Conservation (phyloP, 2,329 filamentous ascomycete genomes). For the Pestalotiopsis fici region DNA sequence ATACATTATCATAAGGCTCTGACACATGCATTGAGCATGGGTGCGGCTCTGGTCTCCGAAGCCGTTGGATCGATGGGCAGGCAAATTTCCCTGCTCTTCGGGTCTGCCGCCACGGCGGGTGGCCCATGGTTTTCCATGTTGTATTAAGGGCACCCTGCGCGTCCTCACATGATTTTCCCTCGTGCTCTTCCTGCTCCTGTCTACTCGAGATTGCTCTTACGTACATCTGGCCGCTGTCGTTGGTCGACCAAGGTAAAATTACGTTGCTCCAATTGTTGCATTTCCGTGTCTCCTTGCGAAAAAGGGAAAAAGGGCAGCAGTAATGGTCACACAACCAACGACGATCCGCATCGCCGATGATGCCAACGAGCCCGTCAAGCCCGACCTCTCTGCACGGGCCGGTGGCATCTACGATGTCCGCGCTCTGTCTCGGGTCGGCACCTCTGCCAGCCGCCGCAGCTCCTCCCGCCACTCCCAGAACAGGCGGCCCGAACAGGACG, state of each 20-base stretch:
- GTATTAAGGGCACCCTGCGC: not conserved
- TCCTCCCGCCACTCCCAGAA: constrained; percentile 23
- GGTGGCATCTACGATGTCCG: constrained; percentile 30
- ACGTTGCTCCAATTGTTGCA: not conserved
- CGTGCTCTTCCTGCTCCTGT: not conserved
- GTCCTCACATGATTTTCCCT: not conserved
- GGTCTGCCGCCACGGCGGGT: not conserved
- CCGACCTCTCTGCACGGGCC: constrained; percentile 13
- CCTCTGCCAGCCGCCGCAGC: constrained; percentile 19
- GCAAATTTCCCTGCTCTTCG: not conserved
- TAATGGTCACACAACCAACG: constrained; percentile 21
- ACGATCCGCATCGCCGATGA: constrained; percentile 30
- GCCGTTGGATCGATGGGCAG: not conserved
- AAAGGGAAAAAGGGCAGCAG: not conserved
- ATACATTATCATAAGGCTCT: not conserved
- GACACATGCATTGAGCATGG: not conserved
- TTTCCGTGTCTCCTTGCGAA: not conserved
- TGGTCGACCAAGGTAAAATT: constrained; percentile 1
- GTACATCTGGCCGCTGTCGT: not conserved
- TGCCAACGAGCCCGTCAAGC: constrained; percentile 20
- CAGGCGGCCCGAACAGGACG: constrained; percentile 19
- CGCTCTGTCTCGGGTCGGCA: constrained; percentile 22
- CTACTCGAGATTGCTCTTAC: not conserved
- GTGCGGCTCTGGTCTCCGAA: not conserved
- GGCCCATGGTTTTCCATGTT: not conserved